phyloP scores from a whole-genome alignment of 1,139 yeast species.

The Blastobotrys petasosporus region DNA sequence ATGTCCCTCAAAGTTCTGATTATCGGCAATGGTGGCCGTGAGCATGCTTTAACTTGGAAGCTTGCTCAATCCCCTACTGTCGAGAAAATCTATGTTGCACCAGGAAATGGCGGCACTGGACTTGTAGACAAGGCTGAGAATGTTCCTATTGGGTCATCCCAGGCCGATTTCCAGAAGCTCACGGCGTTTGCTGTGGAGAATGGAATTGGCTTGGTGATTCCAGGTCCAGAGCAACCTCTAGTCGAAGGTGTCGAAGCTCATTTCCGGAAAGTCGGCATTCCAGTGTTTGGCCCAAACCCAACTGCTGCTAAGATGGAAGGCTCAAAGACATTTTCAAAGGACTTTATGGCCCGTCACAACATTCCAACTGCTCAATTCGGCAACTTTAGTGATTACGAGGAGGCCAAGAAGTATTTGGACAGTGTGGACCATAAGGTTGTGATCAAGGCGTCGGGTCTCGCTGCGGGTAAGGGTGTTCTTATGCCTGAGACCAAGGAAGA shows the following conservation, averaged over 20 bases:
- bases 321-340: slow-evolving; percentile 89
- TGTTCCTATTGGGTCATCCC: slow-evolving; percentile 59
- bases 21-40: slow-evolving; percentile 98
- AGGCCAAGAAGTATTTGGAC: slow-evolving; percentile 66
- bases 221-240: slow-evolving; percentile 99
- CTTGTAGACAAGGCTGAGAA: slow-evolving; percentile 53
- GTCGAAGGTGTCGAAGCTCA: slow-evolving; percentile 82
- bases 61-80: slow-evolving; percentile 74
- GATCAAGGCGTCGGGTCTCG: slow-evolving; percentile 95
- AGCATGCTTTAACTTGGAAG: slow-evolving; percentile 94
- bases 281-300: slow-evolving; percentile 92
- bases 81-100: slow-evolving; percentile 76
- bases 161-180: slow-evolving; percentile 53
- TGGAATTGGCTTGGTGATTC: slow-evolving; percentile 69
- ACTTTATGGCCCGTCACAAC: slow-evolving; percentile 83
- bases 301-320: slow-evolving; percentile 96
- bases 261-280: slow-evolving; percentile 73
- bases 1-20: slow-evolving; percentile 57
- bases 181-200: slow-evolving; percentile 45
- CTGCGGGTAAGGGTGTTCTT: slow-evolving; percentile 98
- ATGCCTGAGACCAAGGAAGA: slow-evolving; percentile 82
- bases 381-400: slow-evolving; percentile 70
- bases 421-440: slow-evolving; percentile 72
- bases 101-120: slow-evolving; percentile 93
- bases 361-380: slow-evolving; percentile 92